These are phyloP conservation scores for Cutaneotrichosporon sp. DNA, from an alignment of 1,284 basidiomycete genomes.

Conservation along the genomic window DNA sequence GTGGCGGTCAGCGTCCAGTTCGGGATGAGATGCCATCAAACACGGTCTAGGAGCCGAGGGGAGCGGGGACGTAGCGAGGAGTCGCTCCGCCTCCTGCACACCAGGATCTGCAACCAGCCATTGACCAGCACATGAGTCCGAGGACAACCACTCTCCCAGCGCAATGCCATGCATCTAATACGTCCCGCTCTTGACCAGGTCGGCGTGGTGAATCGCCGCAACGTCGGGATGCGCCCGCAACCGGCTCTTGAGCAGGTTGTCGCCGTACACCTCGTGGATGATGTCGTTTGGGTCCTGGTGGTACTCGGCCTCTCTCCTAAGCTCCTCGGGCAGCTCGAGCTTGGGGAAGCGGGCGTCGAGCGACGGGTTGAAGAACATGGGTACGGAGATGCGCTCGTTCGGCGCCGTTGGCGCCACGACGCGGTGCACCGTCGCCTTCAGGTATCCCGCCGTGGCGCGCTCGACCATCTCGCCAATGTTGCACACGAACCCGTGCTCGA, in stretches of 20 bases:
- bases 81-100: no score
- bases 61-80: no score
- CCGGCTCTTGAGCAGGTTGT: conserved; percentile 24
- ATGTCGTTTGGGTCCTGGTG: conserved; percentile 8
- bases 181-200: conserved; percentile 11
- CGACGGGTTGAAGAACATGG: conserved; percentile 24
- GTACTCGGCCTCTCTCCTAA: conserved; percentile 1
- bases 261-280: conserved; percentile 20
- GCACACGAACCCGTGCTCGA: conserved; percentile 65
- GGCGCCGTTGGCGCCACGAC: conserved; percentile 12
- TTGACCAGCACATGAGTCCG: no score
- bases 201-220: conserved; percentile 14
- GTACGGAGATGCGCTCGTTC: conserved; percentile 19
- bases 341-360: conserved; percentile 21
- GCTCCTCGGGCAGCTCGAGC: conserved; percentile 11
- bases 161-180: conserved; percentile 4
- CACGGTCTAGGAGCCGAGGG: no score
- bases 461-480: conserved; percentile 64
- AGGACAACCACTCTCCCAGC: background rate
- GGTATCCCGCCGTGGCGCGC: conserved; percentile 21
- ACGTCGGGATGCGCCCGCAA: conserved; percentile 24
- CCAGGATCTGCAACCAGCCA: no score
- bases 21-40: no score
- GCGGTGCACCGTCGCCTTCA: conserved; percentile 25
- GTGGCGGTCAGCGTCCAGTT: no score